These are phyloP conservation scores for Podospora didyma DNA, from an alignment of 495 filamentous ascomycete species.

Conservation along the genomic window DNA sequence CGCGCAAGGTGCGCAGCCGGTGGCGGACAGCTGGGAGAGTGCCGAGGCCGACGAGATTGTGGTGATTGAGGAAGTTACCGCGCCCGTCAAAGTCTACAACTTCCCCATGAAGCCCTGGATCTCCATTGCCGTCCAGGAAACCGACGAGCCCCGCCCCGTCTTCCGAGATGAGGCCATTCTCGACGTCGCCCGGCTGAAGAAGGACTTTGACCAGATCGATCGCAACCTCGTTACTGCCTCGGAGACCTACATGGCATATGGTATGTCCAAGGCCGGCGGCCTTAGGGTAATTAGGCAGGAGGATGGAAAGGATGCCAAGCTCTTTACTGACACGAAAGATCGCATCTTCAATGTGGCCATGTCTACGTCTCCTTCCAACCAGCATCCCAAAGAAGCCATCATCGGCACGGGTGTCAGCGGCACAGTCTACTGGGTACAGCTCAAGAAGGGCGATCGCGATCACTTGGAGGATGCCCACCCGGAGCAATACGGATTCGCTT, in stretches of 20 bases:
- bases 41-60: conserved; percentile 67
- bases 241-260: conserved; percentile 89
- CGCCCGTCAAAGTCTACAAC: conserved; percentile 76
- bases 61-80: conserved; percentile 60
- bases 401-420: conserved; percentile 92
- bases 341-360: conserved; percentile 91
- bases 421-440: conserved; percentile 84
- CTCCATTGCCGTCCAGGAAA: conserved; percentile 59
- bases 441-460: conserved; percentile 67
- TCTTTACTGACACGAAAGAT: conserved; percentile 83
- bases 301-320: conserved; percentile 80
- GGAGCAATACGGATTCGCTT: conserved; percentile 72
- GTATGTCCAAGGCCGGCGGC: conserved; percentile 85
- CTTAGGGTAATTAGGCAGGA: conserved; percentile 91
- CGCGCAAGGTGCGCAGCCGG: conserved; percentile 38
- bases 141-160: conserved; percentile 42
- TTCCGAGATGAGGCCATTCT: conserved; percentile 71
- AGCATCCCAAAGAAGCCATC: conserved; percentile 63
- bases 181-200: conserved; percentile 89
- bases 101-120: conserved; percentile 96
- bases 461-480: conserved; percentile 65
- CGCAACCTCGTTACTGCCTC: conserved; percentile 86
- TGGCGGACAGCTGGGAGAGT: conserved; percentile 77
- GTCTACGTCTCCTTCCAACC: conserved; percentile 54
- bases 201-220: conserved; percentile 96